Conservation (phyloP, 1,284 basidiomycete species). For the Rhizoctonia solani region DNA sequence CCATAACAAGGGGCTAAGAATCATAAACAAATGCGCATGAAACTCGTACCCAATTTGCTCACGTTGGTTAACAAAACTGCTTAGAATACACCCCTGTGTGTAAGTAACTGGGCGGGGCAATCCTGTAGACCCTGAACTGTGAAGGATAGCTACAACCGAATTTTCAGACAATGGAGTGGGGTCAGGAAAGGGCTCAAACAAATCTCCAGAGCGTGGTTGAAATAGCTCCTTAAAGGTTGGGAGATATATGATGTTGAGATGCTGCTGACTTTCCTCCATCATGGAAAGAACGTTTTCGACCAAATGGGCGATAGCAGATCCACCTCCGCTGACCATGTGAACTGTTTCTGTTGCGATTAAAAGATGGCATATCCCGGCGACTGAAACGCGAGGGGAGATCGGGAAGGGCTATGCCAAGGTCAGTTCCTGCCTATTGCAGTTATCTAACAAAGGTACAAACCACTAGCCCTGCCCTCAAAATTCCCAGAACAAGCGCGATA, state of each 20-base stretch:
- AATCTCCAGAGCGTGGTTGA: neutral
- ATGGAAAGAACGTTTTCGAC: neutral
- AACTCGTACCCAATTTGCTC: neutral
- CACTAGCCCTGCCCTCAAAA: constrained; percentile 33
- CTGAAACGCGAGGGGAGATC: constrained; percentile 33
- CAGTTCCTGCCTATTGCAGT: neutral
- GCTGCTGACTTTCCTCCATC: neutral
- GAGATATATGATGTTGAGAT: neutral
- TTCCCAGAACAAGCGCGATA: constrained; percentile 28
- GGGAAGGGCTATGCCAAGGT: constrained; percentile 24
- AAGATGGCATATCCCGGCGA: constrained; percentile 30
- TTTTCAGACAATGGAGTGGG: neutral
- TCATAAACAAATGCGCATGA: neutral
- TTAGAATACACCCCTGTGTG: constrained; percentile 13
- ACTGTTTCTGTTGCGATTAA: constrained; percentile 3
- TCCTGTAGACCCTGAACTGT: constrained; percentile 28
- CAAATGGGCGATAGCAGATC: constrained; percentile 17
- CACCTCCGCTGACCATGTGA: constrained; percentile 26
- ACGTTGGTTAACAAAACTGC: constrained; percentile 30
- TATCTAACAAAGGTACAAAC: constrained; percentile 3
- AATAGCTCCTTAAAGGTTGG: constrained; percentile 21
- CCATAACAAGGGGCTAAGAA: constrained; percentile 21
- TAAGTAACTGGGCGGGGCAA: constrained; percentile 19
- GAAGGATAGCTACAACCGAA: constrained; percentile 5
- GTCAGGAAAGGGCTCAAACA: constrained; percentile 3